Base-by-base conservation (phyloP, 768 basidiomycete genomes). In the Podaxis mareebaensis region DNA sequence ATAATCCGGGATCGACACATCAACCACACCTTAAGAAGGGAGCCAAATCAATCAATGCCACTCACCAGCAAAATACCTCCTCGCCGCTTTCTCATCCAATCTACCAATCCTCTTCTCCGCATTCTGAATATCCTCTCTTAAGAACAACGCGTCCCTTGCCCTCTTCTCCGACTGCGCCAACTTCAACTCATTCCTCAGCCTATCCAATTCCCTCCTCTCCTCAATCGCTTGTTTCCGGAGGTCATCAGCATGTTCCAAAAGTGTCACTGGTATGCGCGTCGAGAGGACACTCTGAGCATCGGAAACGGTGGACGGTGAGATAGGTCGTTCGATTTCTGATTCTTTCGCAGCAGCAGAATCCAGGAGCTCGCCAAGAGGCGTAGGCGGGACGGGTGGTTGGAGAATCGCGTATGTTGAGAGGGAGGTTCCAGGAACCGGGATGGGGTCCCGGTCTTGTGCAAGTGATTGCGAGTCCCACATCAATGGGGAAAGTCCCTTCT, bases 11-110 rank as follows among this genome's bases (percentile, higher is more conserved):
- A 3, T 20, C 22, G 17, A 13, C 38, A 53, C 13, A 40, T 30
- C 24, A 28, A 6, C 22, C 12, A 7, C 61, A 53, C 20, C 5
- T 26, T 63, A 20, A n/a, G 44, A 64, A 39, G 2, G 61, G 46
- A 64, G 17, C 7, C 4, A 61, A 20, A 55, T 22, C 26, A 33
- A 33, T 0, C 12, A 33, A 54, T n/a, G 58, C 7, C 24, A 66
- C 78, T 66, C 60, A 83, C 83, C 79, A 49, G 73, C 75, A 65
- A 75, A 81, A 64, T 78, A 81, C 42, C 83, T 73, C 61, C 75
- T 75, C 26, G 78, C 81, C 22, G 84, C 84, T 36, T 77, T 77
- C 57, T 72, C 73, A 68, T 85, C 81, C 38, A 84, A 67, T 62
- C 73, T 78, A 48, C 67, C 71, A 4, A 73, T 76, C 59, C 69